Evolutionary conservation across 305 asterid genomes (phyloP).

Genomic region (Rubia peregrina): DNA sequence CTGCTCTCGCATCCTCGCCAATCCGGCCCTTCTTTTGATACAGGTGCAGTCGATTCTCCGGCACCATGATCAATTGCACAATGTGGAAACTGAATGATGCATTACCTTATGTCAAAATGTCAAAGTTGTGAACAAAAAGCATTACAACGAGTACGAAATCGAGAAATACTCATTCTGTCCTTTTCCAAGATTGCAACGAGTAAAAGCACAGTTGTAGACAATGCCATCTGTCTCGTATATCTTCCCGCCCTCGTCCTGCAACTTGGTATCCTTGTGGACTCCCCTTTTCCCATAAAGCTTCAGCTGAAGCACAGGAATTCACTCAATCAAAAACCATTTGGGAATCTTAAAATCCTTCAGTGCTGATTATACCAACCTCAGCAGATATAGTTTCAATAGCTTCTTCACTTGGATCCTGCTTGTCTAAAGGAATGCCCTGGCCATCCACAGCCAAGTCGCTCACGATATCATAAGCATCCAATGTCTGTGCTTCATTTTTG

Average conservation of each 20-base stretch:
- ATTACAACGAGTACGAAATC: neutral
- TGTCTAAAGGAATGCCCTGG: conserved; percentile 47
- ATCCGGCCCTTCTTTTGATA: conserved; percentile 61
- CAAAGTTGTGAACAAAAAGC: neutral
- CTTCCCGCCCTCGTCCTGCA: conserved; percentile 65
- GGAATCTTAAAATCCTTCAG: neutral
- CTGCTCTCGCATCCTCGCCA: conserved; percentile 37
- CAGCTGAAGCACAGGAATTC: conserved; percentile 34
- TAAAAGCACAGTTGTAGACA: conserved; percentile 65
- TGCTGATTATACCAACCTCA: conserved; percentile 34
- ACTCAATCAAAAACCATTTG: neutral
- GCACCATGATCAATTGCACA: conserved; percentile 53
- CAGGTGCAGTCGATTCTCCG: conserved; percentile 50
- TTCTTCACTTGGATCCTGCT: conserved; percentile 50
- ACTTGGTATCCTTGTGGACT: conserved; percentile 68
- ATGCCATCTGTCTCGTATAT: conserved; percentile 69
- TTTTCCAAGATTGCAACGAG: conserved; percentile 40
- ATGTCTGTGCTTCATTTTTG: conserved; percentile 38
- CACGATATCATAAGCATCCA: conserved; percentile 54
- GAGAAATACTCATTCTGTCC: conserved; percentile 44
- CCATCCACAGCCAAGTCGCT: conserved; percentile 60
- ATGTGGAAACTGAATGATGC: conserved; percentile 40
- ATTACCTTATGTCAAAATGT: neutral
- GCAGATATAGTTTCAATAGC: conserved; percentile 64
- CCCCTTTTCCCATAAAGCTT: conserved; percentile 79